Evolutionary conservation across 306 rosid genomes (phyloP).

Genomic region (Prunus campanulata): DNA sequence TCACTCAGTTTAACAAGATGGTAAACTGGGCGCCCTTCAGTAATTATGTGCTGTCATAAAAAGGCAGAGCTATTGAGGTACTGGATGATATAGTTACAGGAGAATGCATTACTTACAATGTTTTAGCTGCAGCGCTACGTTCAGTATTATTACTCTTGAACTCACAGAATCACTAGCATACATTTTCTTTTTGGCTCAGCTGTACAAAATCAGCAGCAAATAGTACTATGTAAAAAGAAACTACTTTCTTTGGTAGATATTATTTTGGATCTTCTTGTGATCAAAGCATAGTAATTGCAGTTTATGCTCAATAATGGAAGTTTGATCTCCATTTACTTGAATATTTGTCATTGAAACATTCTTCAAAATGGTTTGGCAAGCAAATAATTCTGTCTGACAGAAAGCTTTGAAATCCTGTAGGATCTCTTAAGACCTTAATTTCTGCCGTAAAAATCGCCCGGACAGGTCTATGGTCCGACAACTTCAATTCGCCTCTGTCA

Average conservation of each 20-base stretch:
- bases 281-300: background rate
- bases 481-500: slow-evolving; percentile 38
- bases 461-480: slow-evolving; percentile 57
- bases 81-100: background rate
- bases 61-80: background rate
- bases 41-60: background rate
- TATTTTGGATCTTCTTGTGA: background rate
- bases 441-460: slow-evolving; percentile 42
- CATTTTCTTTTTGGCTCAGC: background rate
- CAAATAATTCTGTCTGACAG: background rate
- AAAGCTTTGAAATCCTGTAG: slow-evolving; percentile 1
- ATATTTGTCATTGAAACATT: background rate
- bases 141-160: background rate
- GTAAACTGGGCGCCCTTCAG: background rate
- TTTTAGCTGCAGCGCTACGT: background rate
- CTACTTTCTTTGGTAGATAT: background rate
- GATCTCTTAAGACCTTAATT: slow-evolving; percentile 1
- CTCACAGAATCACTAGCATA: background rate
- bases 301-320: background rate
- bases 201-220: background rate
- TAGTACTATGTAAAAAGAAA: background rate
- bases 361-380: background rate
- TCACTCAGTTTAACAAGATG: background rate
- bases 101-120: background rate
- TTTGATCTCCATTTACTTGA: background rate